These are phyloP conservation scores for Solanum verrucosum DNA, from an alignment of 257 asterid genomes.

Conservation along the genomic window DNA sequence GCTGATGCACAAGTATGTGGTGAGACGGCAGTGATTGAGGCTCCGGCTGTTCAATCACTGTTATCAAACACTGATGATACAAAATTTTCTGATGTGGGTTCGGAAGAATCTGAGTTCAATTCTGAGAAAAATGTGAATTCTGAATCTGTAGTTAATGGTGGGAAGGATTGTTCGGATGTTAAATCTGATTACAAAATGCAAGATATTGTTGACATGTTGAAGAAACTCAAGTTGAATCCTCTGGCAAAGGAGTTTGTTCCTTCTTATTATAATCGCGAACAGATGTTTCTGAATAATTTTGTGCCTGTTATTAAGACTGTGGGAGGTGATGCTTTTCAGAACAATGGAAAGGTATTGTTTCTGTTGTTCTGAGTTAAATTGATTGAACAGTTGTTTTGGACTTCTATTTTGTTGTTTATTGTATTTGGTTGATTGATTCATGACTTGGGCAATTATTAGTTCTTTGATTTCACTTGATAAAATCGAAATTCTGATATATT, in stretches of 20 bases:
- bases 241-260: constrained; percentile 88
- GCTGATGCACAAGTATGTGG: constrained; percentile 74
- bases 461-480: neutral
- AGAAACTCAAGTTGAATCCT: constrained; percentile 78
- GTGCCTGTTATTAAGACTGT: constrained; percentile 30
- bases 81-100: constrained; percentile 24
- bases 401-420: neutral
- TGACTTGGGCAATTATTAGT: neutral
- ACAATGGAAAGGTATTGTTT: constrained; percentile 56
- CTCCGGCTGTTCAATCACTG: constrained; percentile 22
- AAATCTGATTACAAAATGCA: constrained; percentile 54
- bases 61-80: constrained; percentile 8
- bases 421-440: neutral
- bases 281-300: constrained; percentile 36
- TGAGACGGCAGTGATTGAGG: constrained; percentile 50
- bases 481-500: neutral
- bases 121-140: constrained; percentile 7
- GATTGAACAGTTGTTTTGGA: neutral
- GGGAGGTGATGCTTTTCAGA: constrained; percentile 43
- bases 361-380: neutral
- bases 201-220: constrained; percentile 59
- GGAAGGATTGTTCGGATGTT: constrained; percentile 25
- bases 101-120: constrained; percentile 7
- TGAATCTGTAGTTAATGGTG: constrained; percentile 18
- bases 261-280: constrained; percentile 50